Percentiles rank a stretch among this genome's conserved stretches.
Conservation (phyloP, 1,284 basidiomycete genomes). For the Taiwanofungus camphoratus region DNA sequence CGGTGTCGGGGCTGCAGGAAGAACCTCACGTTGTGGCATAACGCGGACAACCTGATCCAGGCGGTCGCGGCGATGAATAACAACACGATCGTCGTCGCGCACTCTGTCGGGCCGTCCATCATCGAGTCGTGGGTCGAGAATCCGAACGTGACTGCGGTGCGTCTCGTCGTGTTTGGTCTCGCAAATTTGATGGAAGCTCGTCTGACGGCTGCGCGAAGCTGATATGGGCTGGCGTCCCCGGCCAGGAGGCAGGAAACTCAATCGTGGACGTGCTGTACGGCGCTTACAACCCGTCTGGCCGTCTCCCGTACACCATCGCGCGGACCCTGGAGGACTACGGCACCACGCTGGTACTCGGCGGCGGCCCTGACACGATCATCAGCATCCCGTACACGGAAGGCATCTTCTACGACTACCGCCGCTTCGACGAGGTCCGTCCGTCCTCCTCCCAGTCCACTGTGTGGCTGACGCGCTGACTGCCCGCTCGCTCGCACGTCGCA, state of each 20-base stretch:
- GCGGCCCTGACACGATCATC: constrained; percentile 35
- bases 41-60: constrained; percentile 60
- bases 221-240: constrained; percentile 64
- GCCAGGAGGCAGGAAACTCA: constrained; percentile 75
- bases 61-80: constrained; percentile 58
- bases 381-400: constrained; percentile 64
- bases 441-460: not conserved
- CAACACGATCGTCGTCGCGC: constrained; percentile 80
- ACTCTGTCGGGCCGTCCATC: constrained; percentile 72
- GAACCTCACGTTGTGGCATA: constrained; percentile 77
- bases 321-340: constrained; percentile 62
- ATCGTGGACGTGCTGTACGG: constrained; percentile 72
- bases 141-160: constrained; percentile 65
- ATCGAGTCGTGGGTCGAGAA: constrained; percentile 77
- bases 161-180: constrained; percentile 27
- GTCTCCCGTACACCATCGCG: constrained; percentile 80
- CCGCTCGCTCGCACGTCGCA: no score
- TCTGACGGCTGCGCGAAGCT: constrained; percentile 29
- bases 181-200: not conserved
- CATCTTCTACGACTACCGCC: constrained; percentile 71
- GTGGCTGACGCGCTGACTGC: not conserved
- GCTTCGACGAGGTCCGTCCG: constrained; percentile 59
- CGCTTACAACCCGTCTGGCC: constrained; percentile 66
- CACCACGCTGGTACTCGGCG: constrained; percentile 48
- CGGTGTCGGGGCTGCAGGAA: constrained; percentile 36